Conservation (phyloP, 257 asterid genomes). For the Handroanthus guayacan region DNA sequence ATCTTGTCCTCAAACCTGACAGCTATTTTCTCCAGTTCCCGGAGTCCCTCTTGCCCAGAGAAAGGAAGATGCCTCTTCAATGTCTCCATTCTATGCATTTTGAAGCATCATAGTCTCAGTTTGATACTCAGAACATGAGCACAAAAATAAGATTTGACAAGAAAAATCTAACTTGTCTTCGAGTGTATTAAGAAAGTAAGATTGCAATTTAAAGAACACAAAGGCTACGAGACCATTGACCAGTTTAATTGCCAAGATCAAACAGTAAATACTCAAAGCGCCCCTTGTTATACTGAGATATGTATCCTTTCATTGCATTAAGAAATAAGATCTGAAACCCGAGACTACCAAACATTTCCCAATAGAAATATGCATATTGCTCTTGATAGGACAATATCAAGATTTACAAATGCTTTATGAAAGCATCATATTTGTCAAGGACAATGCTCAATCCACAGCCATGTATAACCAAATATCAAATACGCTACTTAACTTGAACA, state of each 20-base stretch:
- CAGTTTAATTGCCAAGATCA: conserved; percentile 2
- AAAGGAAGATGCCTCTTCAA: conserved; percentile 91
- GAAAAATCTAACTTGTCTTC: conserved; percentile 3
- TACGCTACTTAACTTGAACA: too few species aligned
- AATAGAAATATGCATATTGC: neutral
- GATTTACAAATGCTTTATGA: neutral
- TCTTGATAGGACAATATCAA: neutral
- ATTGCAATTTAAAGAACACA: neutral
- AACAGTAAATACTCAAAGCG: conserved; percentile 6
- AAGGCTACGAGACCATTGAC: neutral
- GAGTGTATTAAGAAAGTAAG: neutral
- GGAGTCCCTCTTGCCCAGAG: conserved; percentile 81
- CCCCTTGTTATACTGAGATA: neutral
- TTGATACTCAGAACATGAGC: conserved; percentile 13
- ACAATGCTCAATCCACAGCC: too few species aligned
- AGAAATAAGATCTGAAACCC: neutral
- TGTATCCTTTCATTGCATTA: neutral
- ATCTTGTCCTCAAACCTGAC: conserved; percentile 88
- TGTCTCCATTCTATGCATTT: conserved; percentile 74
- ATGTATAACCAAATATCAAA: too few species aligned
- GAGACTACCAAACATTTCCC: neutral
- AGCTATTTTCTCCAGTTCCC: conserved; percentile 85
- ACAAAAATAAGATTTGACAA: neutral
- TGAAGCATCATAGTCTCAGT: conserved; percentile 26
- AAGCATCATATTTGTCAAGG: neutral